These are phyloP conservation scores for Sutorius eximius DNA, from an alignment of 1,284 basidiomycete genomes.

Conservation along the genomic window DNA sequence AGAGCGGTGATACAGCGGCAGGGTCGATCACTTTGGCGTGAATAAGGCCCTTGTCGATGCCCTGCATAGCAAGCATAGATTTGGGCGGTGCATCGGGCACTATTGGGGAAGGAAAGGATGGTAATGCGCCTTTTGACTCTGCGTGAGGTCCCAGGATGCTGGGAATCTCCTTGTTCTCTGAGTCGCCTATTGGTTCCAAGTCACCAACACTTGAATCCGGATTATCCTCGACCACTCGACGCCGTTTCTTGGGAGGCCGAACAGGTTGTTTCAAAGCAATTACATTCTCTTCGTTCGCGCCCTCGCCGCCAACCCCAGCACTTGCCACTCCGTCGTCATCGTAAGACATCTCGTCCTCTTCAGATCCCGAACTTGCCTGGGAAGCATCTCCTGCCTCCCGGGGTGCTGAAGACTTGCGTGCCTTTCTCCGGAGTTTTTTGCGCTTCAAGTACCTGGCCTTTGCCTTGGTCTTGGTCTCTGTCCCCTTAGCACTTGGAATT, in stretches of 20 bases:
- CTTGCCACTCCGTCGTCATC: background rate
- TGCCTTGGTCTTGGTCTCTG: constrained; percentile 28
- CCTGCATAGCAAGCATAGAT: constrained; percentile 66
- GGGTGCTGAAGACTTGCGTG: constrained; percentile 24
- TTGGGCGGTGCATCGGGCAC: constrained; percentile 62
- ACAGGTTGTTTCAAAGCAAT: background rate
- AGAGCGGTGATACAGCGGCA: constrained; percentile 47
- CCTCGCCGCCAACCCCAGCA: background rate
- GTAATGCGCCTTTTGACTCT: constrained; percentile 39
- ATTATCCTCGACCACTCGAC: constrained; percentile 8
- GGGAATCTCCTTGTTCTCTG: background rate
- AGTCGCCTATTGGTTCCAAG: background rate
- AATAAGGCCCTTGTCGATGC: constrained; percentile 72
- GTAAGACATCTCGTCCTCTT: constrained; percentile 9
- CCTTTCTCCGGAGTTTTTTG: constrained; percentile 31
- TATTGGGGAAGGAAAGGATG: constrained; percentile 71
- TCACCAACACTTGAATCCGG: background rate
- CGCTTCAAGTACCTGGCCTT: constrained; percentile 32
- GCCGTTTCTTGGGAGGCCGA: constrained; percentile 20
- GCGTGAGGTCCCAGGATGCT: constrained; percentile 1
- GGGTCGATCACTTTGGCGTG: constrained; percentile 75
- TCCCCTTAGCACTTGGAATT: background rate
- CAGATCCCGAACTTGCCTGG: constrained; percentile 9
- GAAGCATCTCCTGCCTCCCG: constrained; percentile 4
- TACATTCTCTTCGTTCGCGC: background rate